These are phyloP conservation scores for Kodamaea kakaduensis DNA, from an alignment of 805 yeast species.

Conservation along the genomic window DNA sequence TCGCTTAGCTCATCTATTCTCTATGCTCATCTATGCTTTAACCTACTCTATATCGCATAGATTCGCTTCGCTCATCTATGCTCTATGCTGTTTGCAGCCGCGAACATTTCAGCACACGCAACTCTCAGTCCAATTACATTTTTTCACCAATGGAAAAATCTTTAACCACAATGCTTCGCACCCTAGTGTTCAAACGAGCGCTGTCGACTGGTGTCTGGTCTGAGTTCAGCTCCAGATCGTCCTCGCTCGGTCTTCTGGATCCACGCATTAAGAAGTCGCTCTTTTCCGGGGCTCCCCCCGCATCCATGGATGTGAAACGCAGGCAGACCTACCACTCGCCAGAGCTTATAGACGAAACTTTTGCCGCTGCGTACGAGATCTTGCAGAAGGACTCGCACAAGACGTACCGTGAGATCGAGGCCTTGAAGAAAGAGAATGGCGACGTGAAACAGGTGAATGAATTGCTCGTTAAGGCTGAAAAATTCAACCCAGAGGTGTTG, in stretches of 20 bases:
- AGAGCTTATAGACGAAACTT: constrained; percentile 63
- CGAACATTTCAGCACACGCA: neutral
- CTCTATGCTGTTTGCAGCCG: too few species aligned
- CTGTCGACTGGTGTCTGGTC: constrained; percentile 27
- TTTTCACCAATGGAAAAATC: constrained; percentile 7
- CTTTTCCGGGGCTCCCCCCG: constrained; percentile 31
- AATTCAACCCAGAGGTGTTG: constrained; percentile 78
- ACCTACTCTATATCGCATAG: too few species aligned
- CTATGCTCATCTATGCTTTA: too few species aligned
- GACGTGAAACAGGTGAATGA: constrained; percentile 16
- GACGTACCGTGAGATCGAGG: constrained; percentile 37
- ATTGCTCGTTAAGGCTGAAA: constrained; percentile 59
- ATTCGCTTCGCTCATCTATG: too few species aligned
- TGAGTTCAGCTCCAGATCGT: constrained; percentile 29
- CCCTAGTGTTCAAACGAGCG: constrained; percentile 4
- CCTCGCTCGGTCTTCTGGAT: constrained; percentile 11
- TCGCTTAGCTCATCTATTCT: too few species aligned
- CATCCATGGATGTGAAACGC: constrained; percentile 41
- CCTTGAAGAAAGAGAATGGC: constrained; percentile 24
- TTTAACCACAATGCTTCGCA: constrained; percentile 6
- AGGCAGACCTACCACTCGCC: constrained; percentile 64
- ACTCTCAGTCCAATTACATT: neutral
- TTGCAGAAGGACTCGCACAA: constrained; percentile 48
- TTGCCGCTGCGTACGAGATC: constrained; percentile 60
- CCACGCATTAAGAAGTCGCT: constrained; percentile 19